These are phyloP conservation scores for Alternaria atra DNA, from an alignment of 2,329 filamentous ascomycete genomes.

Conservation along the genomic window DNA sequence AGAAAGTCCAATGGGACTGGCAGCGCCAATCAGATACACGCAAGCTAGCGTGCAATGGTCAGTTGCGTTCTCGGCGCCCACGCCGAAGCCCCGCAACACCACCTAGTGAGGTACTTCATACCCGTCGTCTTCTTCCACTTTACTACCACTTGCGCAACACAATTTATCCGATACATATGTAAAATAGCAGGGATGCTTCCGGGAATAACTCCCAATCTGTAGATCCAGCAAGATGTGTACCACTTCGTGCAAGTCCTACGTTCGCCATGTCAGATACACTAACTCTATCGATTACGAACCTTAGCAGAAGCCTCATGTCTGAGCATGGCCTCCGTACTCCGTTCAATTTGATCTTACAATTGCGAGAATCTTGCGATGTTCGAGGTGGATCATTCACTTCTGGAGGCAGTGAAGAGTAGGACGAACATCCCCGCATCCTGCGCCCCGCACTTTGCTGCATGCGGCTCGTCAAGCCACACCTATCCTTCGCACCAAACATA, in stretches of 20 bases:
- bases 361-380: neutral
- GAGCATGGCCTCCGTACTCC: no score
- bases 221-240: neutral
- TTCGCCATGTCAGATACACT: neutral
- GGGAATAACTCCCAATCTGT: neutral
- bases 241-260: neutral
- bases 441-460: neutral
- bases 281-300: neutral
- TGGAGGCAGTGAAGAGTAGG: neutral
- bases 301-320: neutral
- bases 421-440: neutral
- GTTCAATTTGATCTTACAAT: neutral
- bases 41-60: neutral
- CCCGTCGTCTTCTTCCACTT: neutral
- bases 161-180: neutral
- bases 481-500: neutral
- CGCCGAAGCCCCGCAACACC: neutral
- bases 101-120: neutral
- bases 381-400: neutral
- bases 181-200: neutral
- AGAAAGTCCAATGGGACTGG: neutral
- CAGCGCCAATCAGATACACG: neutral
- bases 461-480: neutral
- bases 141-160: neutral
- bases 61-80: neutral